Percentiles rank a stretch among this genome's conserved stretches.
These are phyloP conservation scores for Boletus subparvulus DNA, from an alignment of 768 basidiomycete genomes.

Conservation along the genomic window DNA sequence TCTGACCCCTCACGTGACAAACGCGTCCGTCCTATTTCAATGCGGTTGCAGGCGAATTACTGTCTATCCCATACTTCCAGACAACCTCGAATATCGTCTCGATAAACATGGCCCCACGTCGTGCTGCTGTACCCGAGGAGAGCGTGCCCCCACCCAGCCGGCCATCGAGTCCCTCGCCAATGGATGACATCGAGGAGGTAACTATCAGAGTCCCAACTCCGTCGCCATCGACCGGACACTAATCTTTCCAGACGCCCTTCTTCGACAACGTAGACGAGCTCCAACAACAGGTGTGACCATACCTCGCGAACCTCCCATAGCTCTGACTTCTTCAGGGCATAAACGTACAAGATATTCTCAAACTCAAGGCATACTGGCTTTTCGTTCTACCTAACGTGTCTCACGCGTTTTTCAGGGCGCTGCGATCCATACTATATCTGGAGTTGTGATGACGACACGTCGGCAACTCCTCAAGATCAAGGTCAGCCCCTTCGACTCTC, in stretches of 20 bases:
- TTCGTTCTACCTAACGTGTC: not conserved
- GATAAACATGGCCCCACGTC: constrained; percentile 30
- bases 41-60: not conserved
- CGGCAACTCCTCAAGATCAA: constrained; percentile 93
- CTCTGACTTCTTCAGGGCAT: constrained; percentile 61
- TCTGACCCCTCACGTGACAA: constrained; percentile 20
- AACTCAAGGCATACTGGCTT: constrained; percentile 66
- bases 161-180: constrained; percentile 20
- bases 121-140: constrained; percentile 23
- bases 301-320: constrained; percentile 5
- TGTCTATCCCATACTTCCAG: not conserved
- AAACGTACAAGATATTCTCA: constrained; percentile 92
- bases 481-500: constrained; percentile 40
- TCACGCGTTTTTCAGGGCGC: constrained; percentile 49
- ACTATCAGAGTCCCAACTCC: not conserved
- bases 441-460: constrained; percentile 89
- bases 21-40: constrained; percentile 17
- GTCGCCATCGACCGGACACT: not conserved
- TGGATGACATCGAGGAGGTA: constrained; percentile 46
- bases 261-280: constrained; percentile 85
- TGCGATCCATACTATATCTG: constrained; percentile 81
- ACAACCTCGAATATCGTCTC: not conserved
- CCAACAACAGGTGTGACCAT: constrained; percentile 64
- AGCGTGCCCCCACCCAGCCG: constrained; percentile 30
- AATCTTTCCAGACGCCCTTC: constrained; percentile 46